Conservation (phyloP, 2,329 filamentous ascomycete species). For the Arachnomyces sp. region DNA sequence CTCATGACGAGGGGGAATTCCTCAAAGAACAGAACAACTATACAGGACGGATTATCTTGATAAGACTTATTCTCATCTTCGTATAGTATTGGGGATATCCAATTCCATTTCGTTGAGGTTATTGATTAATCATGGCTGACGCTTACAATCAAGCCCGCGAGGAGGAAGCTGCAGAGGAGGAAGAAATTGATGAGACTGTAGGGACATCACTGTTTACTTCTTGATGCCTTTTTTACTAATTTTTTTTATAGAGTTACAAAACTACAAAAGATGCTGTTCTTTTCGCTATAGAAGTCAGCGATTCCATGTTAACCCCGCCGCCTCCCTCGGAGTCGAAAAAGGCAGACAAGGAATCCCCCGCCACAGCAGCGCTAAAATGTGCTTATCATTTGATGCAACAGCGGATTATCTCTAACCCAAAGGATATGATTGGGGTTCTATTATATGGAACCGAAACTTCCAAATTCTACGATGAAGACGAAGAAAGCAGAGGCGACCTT, state of each 20-base stretch:
- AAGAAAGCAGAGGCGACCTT: conserved; percentile 47
- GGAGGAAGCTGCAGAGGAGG: conserved; percentile 38
- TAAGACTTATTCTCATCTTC: background rate
- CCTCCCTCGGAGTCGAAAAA: conserved; percentile 62
- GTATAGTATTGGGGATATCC: background rate
- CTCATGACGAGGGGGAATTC: background rate
- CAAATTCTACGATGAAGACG: conserved; percentile 64
- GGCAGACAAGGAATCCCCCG: conserved; percentile 67
- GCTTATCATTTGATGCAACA: conserved; percentile 96
- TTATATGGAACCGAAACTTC: conserved; percentile 85
- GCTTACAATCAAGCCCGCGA: conserved; percentile 27
- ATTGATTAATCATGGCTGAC: conserved; percentile 27
- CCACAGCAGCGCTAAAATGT: conserved; percentile 81
- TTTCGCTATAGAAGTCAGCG: conserved; percentile 86
- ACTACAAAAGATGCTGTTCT: conserved; percentile 95
- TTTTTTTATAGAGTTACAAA: conserved; percentile 64
- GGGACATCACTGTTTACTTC: conserved; percentile 4
- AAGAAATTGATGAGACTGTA: conserved; percentile 41
- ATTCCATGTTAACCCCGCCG: conserved; percentile 71
- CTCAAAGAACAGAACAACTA: conserved; percentile 1
- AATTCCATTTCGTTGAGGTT: conserved; percentile 1
- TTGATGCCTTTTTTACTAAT: background rate
- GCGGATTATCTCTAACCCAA: conserved; percentile 92
- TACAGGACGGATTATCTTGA: background rate
- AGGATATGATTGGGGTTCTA: conserved; percentile 93